Evolutionary conservation across 495 filamentous ascomycete species (phyloP), one percentile per base, ranked within the genome.

Genomic region (Pyronema domesticum): DNA sequence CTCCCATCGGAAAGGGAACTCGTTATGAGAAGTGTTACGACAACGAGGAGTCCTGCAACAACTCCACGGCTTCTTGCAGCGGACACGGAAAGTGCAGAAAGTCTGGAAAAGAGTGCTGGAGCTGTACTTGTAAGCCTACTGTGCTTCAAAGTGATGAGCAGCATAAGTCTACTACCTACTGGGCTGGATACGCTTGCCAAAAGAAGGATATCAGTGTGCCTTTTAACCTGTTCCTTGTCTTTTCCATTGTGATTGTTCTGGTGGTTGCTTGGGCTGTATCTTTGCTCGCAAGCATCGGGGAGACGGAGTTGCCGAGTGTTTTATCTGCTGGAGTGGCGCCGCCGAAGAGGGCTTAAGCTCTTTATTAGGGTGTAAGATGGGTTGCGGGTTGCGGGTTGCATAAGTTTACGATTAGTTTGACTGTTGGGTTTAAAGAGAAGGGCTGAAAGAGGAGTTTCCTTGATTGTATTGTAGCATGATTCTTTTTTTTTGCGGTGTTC

Each of bases 201-300:
- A 98, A 95, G 76, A 80, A 80, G 63, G 89, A 98, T 67, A 69
- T 96, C 45, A 88, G 83, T 68, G 76, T 80, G 15, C 79, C 79
- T 37, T 96, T 98, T 68, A 94, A 87, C 76, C 68, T 98, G 39
- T 72, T 98, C 60, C 72, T 77, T 5, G 76, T 80, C 3, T 80
- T 91, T 40, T 78, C 74, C 6, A 70, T 94, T 43, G 64, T 77
- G 17, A 70, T 86, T 30, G 65, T 85, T 8, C 68, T 75, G 18
- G 69, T 80, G 33, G 63, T 84, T 4, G 67, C 69, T 13, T 81
- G 79, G 67, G 79, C 78, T 6, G 76, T 98, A 60, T 79, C 82
- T 1, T 67, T 93, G 73, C 62, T 96, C 60, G 86, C 78, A 57
- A 77, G 71, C 44, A 81, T 95, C 60, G 91, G 91, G 18, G 72